Conservation (phyloP, 805 yeast genomes). For the Kuraishia borneana region DNA sequence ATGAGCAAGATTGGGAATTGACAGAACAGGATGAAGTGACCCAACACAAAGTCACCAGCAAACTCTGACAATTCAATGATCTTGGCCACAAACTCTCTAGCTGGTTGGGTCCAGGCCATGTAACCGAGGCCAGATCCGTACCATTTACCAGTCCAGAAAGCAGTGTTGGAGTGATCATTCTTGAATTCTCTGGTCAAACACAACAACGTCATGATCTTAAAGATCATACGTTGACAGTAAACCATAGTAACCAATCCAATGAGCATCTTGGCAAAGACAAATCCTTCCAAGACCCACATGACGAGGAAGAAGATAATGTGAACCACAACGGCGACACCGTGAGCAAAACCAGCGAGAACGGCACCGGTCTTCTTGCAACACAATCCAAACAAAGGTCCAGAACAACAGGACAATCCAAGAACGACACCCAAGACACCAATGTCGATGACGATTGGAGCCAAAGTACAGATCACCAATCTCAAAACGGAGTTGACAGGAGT, state of each 20-base stretch:
- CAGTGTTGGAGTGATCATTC: constrained; percentile 90
- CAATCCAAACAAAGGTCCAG: constrained; percentile 89
- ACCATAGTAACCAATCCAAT: constrained; percentile 78
- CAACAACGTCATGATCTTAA: constrained; percentile 71
- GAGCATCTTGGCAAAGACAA: constrained; percentile 78
- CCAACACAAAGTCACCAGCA: constrained; percentile 92
- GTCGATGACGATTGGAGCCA: constrained; percentile 87
- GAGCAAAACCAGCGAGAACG: constrained; percentile 91
- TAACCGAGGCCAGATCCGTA: constrained; percentile 88
- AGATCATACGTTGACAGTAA: constrained; percentile 77
- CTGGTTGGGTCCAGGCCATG: constrained; percentile 91
- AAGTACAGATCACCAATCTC: constrained; percentile 67
- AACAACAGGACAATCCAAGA: constrained; percentile 85
- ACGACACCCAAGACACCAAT: constrained; percentile 75
- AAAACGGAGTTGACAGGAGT: constrained; percentile 54
- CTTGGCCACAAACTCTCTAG: constrained; percentile 92
- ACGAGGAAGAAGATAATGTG: constrained; percentile 85
- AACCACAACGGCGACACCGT: constrained; percentile 84
- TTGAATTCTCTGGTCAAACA: constrained; percentile 91
- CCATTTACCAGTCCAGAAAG: constrained; percentile 99
- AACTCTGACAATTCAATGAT: constrained; percentile 89
- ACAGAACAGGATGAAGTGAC: constrained; percentile 77
- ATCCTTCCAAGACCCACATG: constrained; percentile 95
- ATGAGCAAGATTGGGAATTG: constrained; percentile 80
- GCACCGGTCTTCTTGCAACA: constrained; percentile 97